Evolutionary conservation across 1,139 yeast species (phyloP).

Genomic region (Blastobotrys illinoisensis): DNA sequence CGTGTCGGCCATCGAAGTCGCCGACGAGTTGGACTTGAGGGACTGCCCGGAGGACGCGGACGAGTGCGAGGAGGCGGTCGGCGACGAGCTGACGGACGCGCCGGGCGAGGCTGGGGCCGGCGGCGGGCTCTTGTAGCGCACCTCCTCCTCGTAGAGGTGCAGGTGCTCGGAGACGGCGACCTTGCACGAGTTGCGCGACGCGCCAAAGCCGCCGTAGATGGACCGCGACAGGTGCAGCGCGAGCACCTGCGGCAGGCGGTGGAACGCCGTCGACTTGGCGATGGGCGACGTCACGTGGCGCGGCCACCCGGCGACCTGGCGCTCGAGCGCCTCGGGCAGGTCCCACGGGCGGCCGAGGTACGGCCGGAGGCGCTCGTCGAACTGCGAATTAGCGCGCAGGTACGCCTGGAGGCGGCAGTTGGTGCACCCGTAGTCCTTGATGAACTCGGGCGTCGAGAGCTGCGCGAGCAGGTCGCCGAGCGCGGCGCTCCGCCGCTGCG

Average conservation of each 20-base stretch:
- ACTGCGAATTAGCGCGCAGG: constrained; percentile 16
- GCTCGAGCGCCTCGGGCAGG: constrained; percentile 31
- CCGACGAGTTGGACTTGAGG: background rate
- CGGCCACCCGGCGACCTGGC: constrained; percentile 27
- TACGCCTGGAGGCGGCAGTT: constrained; percentile 50
- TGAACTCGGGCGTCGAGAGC: constrained; percentile 58
- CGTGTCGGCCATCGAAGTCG: background rate
- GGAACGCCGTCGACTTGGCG: constrained; percentile 54
- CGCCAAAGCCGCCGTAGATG: constrained; percentile 62
- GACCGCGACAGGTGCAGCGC: constrained; percentile 82
- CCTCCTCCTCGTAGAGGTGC: constrained; percentile 39
- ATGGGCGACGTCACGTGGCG: constrained; percentile 56
- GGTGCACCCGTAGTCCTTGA: constrained; percentile 75
- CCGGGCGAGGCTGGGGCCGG: too few relatives aligned
- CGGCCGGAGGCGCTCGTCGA: constrained; percentile 16
- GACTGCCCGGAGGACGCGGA: background rate
- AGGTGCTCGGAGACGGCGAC: constrained; percentile 60
- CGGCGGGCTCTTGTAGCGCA: constrained; percentile 30
- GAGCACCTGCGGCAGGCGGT: constrained; percentile 63
- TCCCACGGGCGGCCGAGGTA: constrained; percentile 22
- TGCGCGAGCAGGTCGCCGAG: constrained; percentile 52
- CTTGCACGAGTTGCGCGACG: constrained; percentile 70
- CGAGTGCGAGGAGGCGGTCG: background rate
- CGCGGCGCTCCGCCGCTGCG: constrained; percentile 47
- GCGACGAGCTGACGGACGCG: background rate